These are phyloP conservation scores for Podaxis sp. DNA, from an alignment of 768 basidiomycete species.

Conservation along the genomic window DNA sequence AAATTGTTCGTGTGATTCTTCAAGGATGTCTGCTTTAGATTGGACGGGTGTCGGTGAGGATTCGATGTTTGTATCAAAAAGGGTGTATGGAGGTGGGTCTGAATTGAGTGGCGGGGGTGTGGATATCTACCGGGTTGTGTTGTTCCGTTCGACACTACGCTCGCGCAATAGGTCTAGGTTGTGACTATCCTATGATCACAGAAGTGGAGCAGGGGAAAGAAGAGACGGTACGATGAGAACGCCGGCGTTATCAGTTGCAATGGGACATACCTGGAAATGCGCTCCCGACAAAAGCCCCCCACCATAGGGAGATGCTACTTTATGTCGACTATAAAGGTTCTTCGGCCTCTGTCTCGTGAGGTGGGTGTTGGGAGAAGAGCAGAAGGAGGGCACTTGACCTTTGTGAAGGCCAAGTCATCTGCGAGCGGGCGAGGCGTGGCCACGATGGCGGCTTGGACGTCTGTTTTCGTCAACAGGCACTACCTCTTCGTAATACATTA, in stretches of 20 bases:
- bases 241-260: neutral
- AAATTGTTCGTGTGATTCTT: slow-evolving; percentile 30
- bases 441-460: neutral
- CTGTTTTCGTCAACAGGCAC: slow-evolving; percentile 1
- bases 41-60: neutral
- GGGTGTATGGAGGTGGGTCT: slow-evolving; percentile 11
- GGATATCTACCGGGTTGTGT: slow-evolving; percentile 8
- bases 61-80: slow-evolving; percentile 6
- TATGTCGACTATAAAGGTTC: neutral
- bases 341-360: neutral
- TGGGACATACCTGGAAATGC: slow-evolving; percentile 5
- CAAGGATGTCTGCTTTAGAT: neutral
- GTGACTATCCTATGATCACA: slow-evolving; percentile 26
- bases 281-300: neutral
- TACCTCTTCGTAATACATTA: neutral
- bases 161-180: slow-evolving; percentile 25
- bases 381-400: neutral
- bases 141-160: neutral
- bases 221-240: neutral
- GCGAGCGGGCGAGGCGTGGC: neutral
- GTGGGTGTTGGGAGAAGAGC: neutral
- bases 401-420: neutral
- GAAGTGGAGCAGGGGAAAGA: neutral
- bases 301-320: neutral
- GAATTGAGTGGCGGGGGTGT: slow-evolving; percentile 18